Evolutionary conservation across 1,284 basidiomycete genomes (phyloP).

Genomic region (Phlebopus sp.): DNA sequence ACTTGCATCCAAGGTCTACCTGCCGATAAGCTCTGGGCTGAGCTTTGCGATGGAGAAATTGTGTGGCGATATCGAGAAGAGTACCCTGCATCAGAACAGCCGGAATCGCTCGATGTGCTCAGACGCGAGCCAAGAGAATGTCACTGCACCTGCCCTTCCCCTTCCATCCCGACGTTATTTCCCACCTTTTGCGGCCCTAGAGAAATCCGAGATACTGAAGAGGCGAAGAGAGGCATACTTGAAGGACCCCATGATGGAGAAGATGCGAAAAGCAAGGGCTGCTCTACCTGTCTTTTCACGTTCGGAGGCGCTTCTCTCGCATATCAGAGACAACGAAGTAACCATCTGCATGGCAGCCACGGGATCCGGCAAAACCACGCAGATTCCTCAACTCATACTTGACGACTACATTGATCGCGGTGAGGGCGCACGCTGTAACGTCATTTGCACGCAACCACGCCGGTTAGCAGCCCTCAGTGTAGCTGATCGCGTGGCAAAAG

Average conservation of each 20-base stretch:
- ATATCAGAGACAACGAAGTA: conserved; percentile 80
- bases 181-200: conserved; percentile 12
- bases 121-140: conserved; percentile 2
- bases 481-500: conserved; percentile 89
- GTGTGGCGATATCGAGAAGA: conserved; percentile 63
- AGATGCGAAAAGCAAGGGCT: conserved; percentile 68
- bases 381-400: conserved; percentile 90
- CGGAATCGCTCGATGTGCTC: conserved; percentile 11
- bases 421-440: conserved; percentile 84
- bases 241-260: conserved; percentile 55
- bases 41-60: conserved; percentile 76
- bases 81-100: conserved; percentile 47
- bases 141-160: neutral
- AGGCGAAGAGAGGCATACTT: conserved; percentile 63
- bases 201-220: conserved; percentile 63
- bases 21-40: conserved; percentile 67
- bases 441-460: conserved; percentile 92
- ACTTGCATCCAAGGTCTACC: conserved; percentile 68
- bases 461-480: conserved; percentile 92
- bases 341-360: conserved; percentile 95
- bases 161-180: conserved; percentile 16
- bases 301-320: conserved; percentile 63
- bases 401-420: conserved; percentile 81
- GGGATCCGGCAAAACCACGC: conserved; percentile 95
- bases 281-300: conserved; percentile 74